Percentiles rank a stretch among this genome's conserved stretches.
These are phyloP conservation scores for Scedosporium aurantiacum DNA, from an alignment of 2,329 filamentous ascomycete species.

Conservation along the genomic window DNA sequence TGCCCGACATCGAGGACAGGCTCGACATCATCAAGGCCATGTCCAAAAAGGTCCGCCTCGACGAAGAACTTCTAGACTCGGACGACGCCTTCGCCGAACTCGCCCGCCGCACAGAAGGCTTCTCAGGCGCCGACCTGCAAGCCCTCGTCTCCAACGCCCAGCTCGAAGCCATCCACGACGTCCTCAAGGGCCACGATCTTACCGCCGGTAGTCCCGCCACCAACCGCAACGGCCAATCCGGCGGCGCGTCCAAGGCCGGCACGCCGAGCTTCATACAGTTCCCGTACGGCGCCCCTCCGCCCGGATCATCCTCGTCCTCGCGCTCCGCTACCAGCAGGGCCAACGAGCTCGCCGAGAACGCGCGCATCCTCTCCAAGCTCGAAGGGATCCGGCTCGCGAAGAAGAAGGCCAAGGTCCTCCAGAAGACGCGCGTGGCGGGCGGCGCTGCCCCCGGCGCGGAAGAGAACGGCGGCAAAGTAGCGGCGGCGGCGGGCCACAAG, in stretches of 20 bases:
- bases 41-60: conserved; percentile 69
- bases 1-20: conserved; percentile 70
- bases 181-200: conserved; percentile 52
- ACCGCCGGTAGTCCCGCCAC: conserved; percentile 19
- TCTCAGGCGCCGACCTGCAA: conserved; percentile 88
- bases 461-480: conserved; percentile 13
- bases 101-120: conserved; percentile 71
- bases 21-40: conserved; percentile 81
- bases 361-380: conserved; percentile 70
- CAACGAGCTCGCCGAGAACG: conserved; percentile 59
- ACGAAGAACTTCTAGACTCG: conserved; percentile 48
- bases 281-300: conserved; percentile 55
- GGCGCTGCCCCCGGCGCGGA: conserved; percentile 9
- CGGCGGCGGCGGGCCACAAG: conserved; percentile 28
- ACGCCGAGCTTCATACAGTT: conserved; percentile 66
- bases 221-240: conserved; percentile 17
- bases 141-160: conserved; percentile 94
- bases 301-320: conserved; percentile 23
- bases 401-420: conserved; percentile 29
- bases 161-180: conserved; percentile 90
- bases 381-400: conserved; percentile 65
- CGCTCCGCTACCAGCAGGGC: conserved; percentile 32
- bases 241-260: conserved; percentile 13
- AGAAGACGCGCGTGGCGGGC: conserved; percentile 11
- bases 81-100: conserved; percentile 57